phyloP scores from a whole-genome alignment of 225 moss, liverwort and hornwort species.

The Bryum argenteum region DNA sequence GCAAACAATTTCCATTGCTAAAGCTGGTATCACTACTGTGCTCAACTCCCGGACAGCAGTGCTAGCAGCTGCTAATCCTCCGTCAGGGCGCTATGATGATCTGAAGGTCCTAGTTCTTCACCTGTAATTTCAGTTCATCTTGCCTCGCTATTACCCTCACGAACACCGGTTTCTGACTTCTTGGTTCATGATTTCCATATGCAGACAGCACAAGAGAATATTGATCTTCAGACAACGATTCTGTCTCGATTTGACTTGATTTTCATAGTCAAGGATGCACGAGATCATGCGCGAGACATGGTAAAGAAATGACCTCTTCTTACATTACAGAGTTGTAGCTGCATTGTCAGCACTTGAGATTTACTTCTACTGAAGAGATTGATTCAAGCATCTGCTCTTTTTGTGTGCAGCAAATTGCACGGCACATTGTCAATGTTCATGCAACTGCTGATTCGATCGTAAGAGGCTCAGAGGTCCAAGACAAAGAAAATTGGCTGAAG shows the following conservation, averaged over 20 bases:
- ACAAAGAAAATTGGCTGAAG: conserved; percentile 88
- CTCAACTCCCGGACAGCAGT: conserved; percentile 90
- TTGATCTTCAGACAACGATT: conserved; percentile 92
- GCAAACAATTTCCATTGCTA: conserved; percentile 97
- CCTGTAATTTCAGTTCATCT: background rate
- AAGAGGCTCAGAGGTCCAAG: conserved; percentile 71
- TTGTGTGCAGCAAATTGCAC: conserved; percentile 70
- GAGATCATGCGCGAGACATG: conserved; percentile 87
- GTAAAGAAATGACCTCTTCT: conserved; percentile 35
- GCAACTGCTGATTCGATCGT: conserved; percentile 81
- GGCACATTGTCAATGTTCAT: conserved; percentile 92
- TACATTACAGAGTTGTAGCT: background rate
- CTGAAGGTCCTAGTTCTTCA: conserved; percentile 57
- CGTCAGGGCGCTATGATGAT: conserved; percentile 97
- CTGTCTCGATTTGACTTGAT: conserved; percentile 96
- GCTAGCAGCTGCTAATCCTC: conserved; percentile 95
- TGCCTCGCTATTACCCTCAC: background rate
- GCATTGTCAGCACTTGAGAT: background rate
- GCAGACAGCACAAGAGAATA: conserved; percentile 98
- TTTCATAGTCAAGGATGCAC: conserved; percentile 93
- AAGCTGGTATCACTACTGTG: conserved; percentile 96
- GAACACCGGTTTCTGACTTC: conserved; percentile 9
- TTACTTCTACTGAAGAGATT: conserved; percentile 5
- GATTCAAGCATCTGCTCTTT: background rate
- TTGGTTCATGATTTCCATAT: conserved; percentile 6